phyloP scores from a whole-genome alignment of 1,284 basidiomycete species.

The Cryptococcus hybrid region DNA sequence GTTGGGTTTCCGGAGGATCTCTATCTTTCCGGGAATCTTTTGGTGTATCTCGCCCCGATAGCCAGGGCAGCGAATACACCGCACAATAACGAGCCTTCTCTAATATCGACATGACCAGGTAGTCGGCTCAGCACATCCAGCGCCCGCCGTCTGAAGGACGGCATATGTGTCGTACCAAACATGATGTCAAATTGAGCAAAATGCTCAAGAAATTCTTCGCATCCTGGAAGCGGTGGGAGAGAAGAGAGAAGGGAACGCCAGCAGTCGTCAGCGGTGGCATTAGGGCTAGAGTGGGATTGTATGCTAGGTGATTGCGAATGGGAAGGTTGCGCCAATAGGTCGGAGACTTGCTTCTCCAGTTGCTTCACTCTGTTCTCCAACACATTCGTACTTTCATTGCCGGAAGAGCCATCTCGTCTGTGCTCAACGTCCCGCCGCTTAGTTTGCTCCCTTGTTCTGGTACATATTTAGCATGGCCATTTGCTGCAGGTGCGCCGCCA shows the following conservation, averaged over 20 bases:
- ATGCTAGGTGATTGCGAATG: neutral
- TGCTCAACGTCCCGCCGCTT: too few relatives aligned
- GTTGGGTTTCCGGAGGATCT: neutral
- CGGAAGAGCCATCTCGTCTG: too few relatives aligned
- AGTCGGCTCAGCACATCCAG: neutral
- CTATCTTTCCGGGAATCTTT: neutral
- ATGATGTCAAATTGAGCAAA: conserved; percentile 4
- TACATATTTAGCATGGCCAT: too few relatives aligned
- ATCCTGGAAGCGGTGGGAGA: neutral
- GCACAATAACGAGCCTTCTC: conserved; percentile 1
- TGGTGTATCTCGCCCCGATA: conserved; percentile 4
- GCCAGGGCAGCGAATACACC: conserved; percentile 2
- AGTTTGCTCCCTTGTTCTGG: too few relatives aligned
- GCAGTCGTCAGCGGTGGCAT: neutral
- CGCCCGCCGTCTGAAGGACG: conserved; percentile 1
- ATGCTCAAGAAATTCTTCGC: neutral
- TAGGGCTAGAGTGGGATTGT: neutral
- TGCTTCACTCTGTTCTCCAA: neutral
- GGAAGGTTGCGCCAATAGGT: neutral
- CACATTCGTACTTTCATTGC: too few relatives aligned
- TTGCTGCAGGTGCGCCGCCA: neutral
- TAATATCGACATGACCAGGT: neutral
- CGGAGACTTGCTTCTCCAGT: neutral
- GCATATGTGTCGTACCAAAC: conserved; percentile 2
- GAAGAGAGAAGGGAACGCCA: conserved; percentile 3